Percentiles rank a stretch among this genome's conserved stretches.
Conservation (phyloP, 768 basidiomycete species). For the Suillus fuscotomentosus region DNA sequence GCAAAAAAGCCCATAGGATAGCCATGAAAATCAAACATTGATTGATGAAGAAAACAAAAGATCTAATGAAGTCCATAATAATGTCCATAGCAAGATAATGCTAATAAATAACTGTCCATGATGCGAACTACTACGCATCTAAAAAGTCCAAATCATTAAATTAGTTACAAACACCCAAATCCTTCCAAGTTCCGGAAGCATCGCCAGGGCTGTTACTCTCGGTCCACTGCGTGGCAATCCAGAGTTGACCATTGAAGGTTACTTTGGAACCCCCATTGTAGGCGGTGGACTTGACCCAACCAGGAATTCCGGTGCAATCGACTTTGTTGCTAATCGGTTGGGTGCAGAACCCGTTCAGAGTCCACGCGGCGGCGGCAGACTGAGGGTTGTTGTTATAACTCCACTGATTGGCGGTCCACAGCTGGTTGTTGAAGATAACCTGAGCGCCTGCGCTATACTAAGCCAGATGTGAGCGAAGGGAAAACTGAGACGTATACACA, state of each 20-base stretch:
- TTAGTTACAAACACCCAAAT: slow-evolving; percentile 20
- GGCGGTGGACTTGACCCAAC: slow-evolving; percentile 17
- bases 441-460: slow-evolving; percentile 24
- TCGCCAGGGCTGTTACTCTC: slow-evolving; percentile 22
- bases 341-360: slow-evolving; percentile 2
- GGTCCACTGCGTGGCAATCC: slow-evolving; percentile 26
- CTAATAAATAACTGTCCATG: background rate
- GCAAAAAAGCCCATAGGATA: no score
- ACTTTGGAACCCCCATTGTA: slow-evolving; percentile 19
- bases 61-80: background rate
- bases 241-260: slow-evolving; percentile 15
- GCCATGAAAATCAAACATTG: background rate
- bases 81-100: background rate
- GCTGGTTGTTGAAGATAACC: slow-evolving; percentile 20
- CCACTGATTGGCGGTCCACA: slow-evolving; percentile 28
- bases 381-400: slow-evolving; percentile 20
- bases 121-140: background rate
- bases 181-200: slow-evolving; percentile 24
- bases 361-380: slow-evolving; percentile 19
- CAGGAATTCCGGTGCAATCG: slow-evolving; percentile 18
- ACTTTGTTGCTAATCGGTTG: slow-evolving; percentile 24
- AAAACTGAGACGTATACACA: accelerated
- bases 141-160: no score
- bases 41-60: background rate
- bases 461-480: background rate